Evolutionary conservation across 2,329 filamentous ascomycete species (phyloP), one percentile per base, ranked within the genome.

Genomic region (Lasiodiplodia gonubiensis): DNA sequence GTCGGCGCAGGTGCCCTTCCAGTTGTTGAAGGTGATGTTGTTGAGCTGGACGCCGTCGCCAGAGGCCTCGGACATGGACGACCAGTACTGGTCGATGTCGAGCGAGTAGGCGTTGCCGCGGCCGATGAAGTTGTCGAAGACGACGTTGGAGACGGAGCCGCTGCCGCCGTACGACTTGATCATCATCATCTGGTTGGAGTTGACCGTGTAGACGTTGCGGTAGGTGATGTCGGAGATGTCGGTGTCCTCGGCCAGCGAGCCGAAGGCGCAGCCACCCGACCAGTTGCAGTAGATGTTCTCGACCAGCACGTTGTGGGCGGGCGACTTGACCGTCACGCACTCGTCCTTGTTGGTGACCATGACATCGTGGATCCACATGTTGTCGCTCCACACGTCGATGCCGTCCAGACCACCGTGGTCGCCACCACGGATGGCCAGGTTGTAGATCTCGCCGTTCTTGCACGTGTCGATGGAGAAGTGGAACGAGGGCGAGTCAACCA

Each of bases 321-420:
- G 83, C 71, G 76, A 75, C 75, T 86, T 88, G 68, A 87, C 83
- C 2, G 85, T 87, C 0, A 88, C 84, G 72, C 85, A 88, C 72
- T 88, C 86, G 71, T 88, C 85, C 75, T 86, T 87, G 81, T 88
- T 89, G 27, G 86, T 87, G 6, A 88, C 86, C 78, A 85, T 84
- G 52, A 88, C 75, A 72, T 89, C 86, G 71, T 88, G 86, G 57
- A 88, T 78, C 82, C 84, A 86, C 64, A 88, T 82, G 70, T 88
- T 87, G 53, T 74, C 81, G 14, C 82, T 81, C 77, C 80, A 86
- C 4, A 88, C 80, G 72, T 88, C 84, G 67, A 88, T 80, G 3
- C 86, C 86, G 71, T 88, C 86, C 5, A 88, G 75, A 55, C 84
- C 84, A 57, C 85, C 85, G 68, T 76, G 73, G 66, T 86, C 79